Evolutionary conservation across 306 rosid genomes (phyloP), one percentile per base, ranked within the genome.

Genomic region (Styphnolobium japonicum): DNA sequence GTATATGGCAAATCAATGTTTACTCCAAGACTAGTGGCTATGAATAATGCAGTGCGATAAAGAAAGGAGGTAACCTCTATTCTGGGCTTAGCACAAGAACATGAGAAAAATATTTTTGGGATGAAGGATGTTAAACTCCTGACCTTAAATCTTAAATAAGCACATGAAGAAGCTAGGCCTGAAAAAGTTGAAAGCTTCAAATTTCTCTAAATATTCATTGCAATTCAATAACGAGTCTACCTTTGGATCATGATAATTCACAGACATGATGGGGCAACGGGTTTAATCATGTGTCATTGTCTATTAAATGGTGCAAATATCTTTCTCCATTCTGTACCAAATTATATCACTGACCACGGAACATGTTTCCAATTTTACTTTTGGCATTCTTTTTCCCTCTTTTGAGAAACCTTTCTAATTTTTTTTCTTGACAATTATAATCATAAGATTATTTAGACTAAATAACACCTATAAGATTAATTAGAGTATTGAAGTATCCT

Each of bases 81-180:
- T 42, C 3, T 56, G 49, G 67, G 51, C 7, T 65, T 64, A 34
- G 33, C 49, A 64, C 46, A 83, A 77, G 82, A 76, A 34, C 48
- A 63, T 36, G 48, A 71, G 58, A 78, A 53, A 3, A 31, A 34
- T 10, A 46, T 64, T 34, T 37, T 62, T 15, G 61, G 57, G 37
- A 66, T 43, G 33, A 70, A 6, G 14, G 63, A 55, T 78, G 65
- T 12, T 73, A 15, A 63, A 72, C 46, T 40, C 25, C 29, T 63
- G 14, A 53, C 71, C 71, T 71, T 53, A 71, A 64, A 71, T 62
- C 79, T 83, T 63, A 71, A 40, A 82, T 63, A 71, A 63, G 65
- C 46, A 29, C 63, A 52, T 21, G 67, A 12, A 36, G 21, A 12
- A 7, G 8, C 7, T 60, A 33, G 34, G 57, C 42, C 31, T 53